Base-by-base conservation (phyloP, 495 filamentous ascomycete species). In the Aspergillus taichungensis region DNA sequence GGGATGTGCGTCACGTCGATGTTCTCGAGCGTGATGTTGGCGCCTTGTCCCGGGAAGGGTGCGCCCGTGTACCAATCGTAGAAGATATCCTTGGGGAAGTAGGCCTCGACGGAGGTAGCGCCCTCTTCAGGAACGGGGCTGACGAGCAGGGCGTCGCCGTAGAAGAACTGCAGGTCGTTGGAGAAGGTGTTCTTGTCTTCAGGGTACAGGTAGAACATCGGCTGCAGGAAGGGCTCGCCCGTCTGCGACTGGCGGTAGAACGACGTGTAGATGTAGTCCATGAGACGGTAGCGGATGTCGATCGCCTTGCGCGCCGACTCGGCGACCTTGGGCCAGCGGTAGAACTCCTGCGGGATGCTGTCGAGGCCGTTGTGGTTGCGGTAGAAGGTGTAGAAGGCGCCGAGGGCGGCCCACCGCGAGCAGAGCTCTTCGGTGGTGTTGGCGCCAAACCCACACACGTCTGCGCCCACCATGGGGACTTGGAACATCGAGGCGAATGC, bases 181-280 rank as follows among this genome's bases (percentile, higher is more conserved):
- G 63, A 49, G 42, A 73, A 78, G 3, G 80, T 79, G 38, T 79
- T 75, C 34, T 63, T 49, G 57, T 89, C 87, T 11, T 70, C 54
- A 3, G 85, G 87, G 61, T 87, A 91, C 9, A 75, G 55, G 61
- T 78, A 90, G 60, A 82, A 88, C 39, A 91, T 49, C 1, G 86
- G 84, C 58, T 71, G 77, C 12, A 88, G 51, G 50, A 78, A 66
- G 2, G 87, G 84, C n/a, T 76, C 76, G 44, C 87, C 87, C 49
- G 79, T 78, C n/a, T 68, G 49, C 29, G 73, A 72, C 58, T 89
- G 84, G 30, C 58, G 56, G 54, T 83, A 67, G 54, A 89, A 61
- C 0, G 82, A 79, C 0, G 87, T 90, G 74, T 92, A 91, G 40
- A 89, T 74, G 66, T 92, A 92, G 60, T 89, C 85, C 10, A 92